Evolutionary conservation across 2,329 filamentous ascomycete species (phyloP), one percentile per base, ranked within the genome.

Genomic region (Colletotrichum neosansevieriae): DNA sequence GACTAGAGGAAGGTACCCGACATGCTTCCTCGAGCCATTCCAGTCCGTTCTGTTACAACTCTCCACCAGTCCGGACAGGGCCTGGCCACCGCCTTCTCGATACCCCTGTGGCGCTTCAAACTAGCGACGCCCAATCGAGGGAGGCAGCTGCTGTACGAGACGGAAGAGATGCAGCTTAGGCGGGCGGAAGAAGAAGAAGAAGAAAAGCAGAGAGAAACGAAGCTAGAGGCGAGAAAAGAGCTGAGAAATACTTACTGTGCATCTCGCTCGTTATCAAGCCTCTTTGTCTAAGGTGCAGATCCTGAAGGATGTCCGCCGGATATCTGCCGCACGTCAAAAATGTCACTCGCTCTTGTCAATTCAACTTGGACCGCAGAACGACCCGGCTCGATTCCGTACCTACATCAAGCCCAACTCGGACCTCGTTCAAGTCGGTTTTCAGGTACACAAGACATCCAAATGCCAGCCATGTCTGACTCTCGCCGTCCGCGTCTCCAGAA

Each of bases 71-170:
- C 53, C 40, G 44, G 57, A 32, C 57, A 17, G 57, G 57, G 29
- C 38, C 36, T 64, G 65, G 60, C 60, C 65, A 68, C 60, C 45
- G 60, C 65, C 53, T 68, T 64, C 65, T 51, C 45, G 51, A 45
- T 45, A 64, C 59, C 65, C 65, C 65, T 68, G 65, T 64, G 65
- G 65, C 65, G 65, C 61, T 51, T 47, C 54, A 49, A 32, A 54
- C 65, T 68, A 68, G 60, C 61, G 21, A 21, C 21, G 21, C 21
- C 21, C 21, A 21, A 21, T 21, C 3, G 21, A 21, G 21, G 21
- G 60, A 64, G 51, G 58, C 58, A 42, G 63, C 63, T 36, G 53
- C 53, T 19, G 49, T 32, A 45, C 54, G 15, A 36, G 29, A 36
- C 11, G 4, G 13, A 49, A 29, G 29, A 47, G 57, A 24, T 38